These are phyloP conservation scores for Scopulariopsis brevicaulis DNA, from an alignment of 2,329 filamentous ascomycete species.

Conservation along the genomic window DNA sequence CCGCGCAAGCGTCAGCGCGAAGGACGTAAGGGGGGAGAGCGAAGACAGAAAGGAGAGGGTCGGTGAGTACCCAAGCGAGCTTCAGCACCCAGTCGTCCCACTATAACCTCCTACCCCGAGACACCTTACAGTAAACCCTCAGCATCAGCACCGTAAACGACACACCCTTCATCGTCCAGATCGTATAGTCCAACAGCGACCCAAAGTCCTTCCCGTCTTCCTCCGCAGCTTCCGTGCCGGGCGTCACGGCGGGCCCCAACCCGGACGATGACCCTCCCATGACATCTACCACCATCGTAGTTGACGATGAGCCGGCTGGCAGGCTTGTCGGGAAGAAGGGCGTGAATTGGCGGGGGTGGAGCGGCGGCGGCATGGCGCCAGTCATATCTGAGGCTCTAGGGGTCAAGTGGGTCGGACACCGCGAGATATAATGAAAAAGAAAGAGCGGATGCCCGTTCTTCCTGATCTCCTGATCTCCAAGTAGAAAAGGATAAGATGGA, in stretches of 20 bases:
- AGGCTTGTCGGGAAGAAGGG: not conserved
- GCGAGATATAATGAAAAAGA: too few relatives aligned
- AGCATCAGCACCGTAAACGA: conserved; percentile 7
- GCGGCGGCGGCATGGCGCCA: not conserved
- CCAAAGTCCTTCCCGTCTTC: not conserved
- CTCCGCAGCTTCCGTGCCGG: not conserved
- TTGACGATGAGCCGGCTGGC: not conserved
- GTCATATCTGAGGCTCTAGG: not conserved
- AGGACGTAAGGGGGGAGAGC: conserved; percentile 14
- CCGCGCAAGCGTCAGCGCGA: conserved; percentile 22
- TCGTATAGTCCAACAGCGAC: conserved; percentile 2
- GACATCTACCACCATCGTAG: too few relatives aligned
- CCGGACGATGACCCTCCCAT: too few relatives aligned
- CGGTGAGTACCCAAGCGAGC: conserved; percentile 8
- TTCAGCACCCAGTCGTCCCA: conserved; percentile 14
- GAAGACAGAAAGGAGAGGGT: not conserved
- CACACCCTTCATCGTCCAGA: conserved; percentile 4
- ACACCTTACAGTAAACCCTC: conserved; percentile 12
- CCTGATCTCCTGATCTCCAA: too few relatives aligned
- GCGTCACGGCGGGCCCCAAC: too few relatives aligned
- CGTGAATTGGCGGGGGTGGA: not conserved
- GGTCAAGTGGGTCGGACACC: too few relatives aligned
- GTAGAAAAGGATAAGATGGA: too few relatives aligned
- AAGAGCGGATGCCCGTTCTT: too few relatives aligned
- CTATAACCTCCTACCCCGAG: conserved; percentile 9